Conservation (phyloP, 371 early-diverging fungal genomes). For the Blastocladiella emersonii region DNA sequence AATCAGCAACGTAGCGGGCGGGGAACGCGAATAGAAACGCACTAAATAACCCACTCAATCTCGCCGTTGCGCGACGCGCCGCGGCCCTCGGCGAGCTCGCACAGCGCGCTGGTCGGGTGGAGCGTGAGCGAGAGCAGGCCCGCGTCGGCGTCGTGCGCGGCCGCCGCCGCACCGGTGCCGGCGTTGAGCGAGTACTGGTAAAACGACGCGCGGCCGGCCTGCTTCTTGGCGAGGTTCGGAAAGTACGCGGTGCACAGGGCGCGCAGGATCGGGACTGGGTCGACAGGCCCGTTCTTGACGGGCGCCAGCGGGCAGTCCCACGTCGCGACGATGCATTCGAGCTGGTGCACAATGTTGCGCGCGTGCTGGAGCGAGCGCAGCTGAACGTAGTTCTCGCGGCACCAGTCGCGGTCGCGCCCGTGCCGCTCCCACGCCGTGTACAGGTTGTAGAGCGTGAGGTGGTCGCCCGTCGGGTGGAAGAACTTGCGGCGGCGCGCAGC, state of each 20-base stretch:
- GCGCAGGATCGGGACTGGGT: slow-evolving; percentile 42
- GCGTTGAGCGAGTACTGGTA: slow-evolving; percentile 46
- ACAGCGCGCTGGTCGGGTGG: slow-evolving; percentile 44
- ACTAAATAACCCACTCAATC: slow-evolving; percentile 67
- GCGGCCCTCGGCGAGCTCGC: slow-evolving; percentile 23
- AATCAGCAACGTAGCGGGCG: not conserved
- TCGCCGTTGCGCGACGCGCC: slow-evolving; percentile 24
- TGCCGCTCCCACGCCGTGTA: slow-evolving; percentile 15
- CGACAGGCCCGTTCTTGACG: slow-evolving; percentile 7
- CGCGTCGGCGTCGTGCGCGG: not conserved
- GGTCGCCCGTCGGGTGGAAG: slow-evolving; percentile 24
- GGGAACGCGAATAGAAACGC: slow-evolving; percentile 11
- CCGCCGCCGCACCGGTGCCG: not conserved
- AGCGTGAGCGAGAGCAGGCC: slow-evolving; percentile 45
- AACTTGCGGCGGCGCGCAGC: slow-evolving; percentile 13
- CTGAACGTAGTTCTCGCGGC: slow-evolving; percentile 11
- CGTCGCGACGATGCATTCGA: not conserved
- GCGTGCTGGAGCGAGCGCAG: slow-evolving; percentile 7
- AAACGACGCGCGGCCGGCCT: slow-evolving; percentile 44
- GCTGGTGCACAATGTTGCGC: not conserved
- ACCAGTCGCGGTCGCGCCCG: slow-evolving; percentile 8
- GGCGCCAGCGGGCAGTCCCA: not conserved
- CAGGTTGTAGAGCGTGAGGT: slow-evolving; percentile 21
- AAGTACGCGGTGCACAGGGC: slow-evolving; percentile 60
- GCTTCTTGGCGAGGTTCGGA: slow-evolving; percentile 59